Percentiles rank a stretch among this genome's conserved stretches.
These are phyloP conservation scores for Tritrichomonas foetus DNA, from an alignment of 208 protist genomes.

Conservation along the genomic window DNA sequence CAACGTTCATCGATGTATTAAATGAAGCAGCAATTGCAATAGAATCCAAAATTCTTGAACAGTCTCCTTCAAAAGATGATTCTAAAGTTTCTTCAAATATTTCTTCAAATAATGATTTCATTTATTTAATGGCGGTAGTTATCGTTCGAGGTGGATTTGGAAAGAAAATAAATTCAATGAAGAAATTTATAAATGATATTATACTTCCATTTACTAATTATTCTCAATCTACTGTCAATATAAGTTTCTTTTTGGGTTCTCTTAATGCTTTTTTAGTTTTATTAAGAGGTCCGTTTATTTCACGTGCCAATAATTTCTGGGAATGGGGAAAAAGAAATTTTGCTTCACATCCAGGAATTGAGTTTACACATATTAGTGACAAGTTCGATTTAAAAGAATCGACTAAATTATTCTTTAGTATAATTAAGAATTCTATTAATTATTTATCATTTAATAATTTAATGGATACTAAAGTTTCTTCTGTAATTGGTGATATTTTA, in stretches of 20 bases:
- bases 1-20: no score
- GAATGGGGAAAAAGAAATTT: background rate
- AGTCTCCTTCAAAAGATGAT: no score
- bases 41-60: no score
- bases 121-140: no score
- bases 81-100: no score
- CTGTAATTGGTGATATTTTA: background rate
- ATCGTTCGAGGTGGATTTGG: background rate
- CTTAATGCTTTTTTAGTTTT: background rate
- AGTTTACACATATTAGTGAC: background rate
- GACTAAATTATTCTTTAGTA: no score
- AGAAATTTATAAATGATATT: background rate
- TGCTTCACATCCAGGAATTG: background rate
- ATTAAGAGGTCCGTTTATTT: background rate
- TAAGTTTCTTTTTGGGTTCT: background rate
- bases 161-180: background rate
- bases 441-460: no score
- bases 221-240: background rate
- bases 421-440: no score
- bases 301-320: background rate
- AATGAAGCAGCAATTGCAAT: no score
- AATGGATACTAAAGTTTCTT: background rate
- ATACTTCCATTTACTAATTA: background rate
- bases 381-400: background rate
- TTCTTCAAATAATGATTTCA: no score